Base-by-base conservation (phyloP, 805 yeast genomes). In the Starmerella floris region DNA sequence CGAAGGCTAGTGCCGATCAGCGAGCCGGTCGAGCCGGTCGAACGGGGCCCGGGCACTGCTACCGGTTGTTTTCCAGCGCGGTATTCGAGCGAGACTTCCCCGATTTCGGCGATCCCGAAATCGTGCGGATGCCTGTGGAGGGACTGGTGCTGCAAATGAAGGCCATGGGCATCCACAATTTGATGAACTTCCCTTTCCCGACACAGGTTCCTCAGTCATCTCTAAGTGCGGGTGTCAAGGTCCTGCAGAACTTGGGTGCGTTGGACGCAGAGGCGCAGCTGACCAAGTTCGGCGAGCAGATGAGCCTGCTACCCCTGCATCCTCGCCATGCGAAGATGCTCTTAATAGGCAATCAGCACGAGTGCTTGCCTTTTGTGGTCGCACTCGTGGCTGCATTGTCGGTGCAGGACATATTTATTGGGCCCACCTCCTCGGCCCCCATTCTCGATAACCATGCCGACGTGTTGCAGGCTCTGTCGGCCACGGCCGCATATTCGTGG, bases 41-140 rank as follows among this genome's bases (percentile, higher is more conserved):
- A 70, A 87, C 95, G 0, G 98, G 97, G 0, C 96, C 98, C 0
- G 99, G 99, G 45, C 97, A 91, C 56, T 83, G 95, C 59, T 91
- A 91, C 59, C 67, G 98, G 46, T 61, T 91, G 13, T 91, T 70
- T 55, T 88, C 97, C 0, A 87, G 97, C 15, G 98, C 98, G 2
- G 81, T 93, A 6, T 91, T 68, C 59, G 96, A 91, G 57, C 73
- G 77, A 48, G 91, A 79, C 50, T 91, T 91, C 58, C 68, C 68
- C 3, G 84, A 79, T 55, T 91, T 91, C 55, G 71, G 91, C 10
- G 69, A 68, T 42, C 97, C 99, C 0, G 99, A 91, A 59, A 87
- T 91, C 36, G 64, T 83, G 44, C 68, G 97, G 51, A 87, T 84
- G 93, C 97, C 98, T 0, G 84, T 85, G 28, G 98, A 91, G 58